These are phyloP conservation scores for Colletotrichum salicis DNA, from an alignment of 2,329 filamentous ascomycete species.

Conservation along the genomic window DNA sequence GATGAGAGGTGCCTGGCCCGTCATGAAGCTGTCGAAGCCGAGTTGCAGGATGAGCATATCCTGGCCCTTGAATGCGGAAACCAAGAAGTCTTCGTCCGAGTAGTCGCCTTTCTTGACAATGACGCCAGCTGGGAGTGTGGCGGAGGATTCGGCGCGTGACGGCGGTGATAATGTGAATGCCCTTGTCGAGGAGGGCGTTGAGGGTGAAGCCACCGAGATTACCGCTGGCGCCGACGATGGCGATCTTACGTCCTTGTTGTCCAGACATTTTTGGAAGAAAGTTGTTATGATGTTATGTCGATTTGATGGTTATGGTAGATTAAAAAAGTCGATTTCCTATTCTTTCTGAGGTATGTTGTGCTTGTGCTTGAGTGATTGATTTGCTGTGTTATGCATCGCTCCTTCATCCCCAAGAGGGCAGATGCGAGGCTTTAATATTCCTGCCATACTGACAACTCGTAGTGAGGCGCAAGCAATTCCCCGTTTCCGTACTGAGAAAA, in stretches of 20 bases:
- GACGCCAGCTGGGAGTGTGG: slow-evolving; percentile 52
- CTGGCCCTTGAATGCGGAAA: slow-evolving; percentile 44
- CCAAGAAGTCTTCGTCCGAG: slow-evolving; percentile 48
- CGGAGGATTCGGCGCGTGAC: slow-evolving; percentile 54
- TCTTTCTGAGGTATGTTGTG: too few species aligned
- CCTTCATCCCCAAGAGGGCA: background rate
- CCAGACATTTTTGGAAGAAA: background rate
- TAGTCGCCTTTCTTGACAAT: slow-evolving; percentile 57
- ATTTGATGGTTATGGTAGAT: background rate
- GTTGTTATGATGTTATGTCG: background rate
- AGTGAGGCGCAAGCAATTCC: background rate
- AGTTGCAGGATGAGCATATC: slow-evolving; percentile 44
- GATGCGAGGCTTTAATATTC: background rate
- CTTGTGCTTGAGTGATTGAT: background rate
- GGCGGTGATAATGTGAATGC: slow-evolving; percentile 60
- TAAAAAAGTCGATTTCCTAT: too few species aligned
- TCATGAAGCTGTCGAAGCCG: slow-evolving; percentile 41
- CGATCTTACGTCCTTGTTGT: slow-evolving; percentile 41
- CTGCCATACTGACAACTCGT: accelerated
- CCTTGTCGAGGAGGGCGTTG: slow-evolving; percentile 52
- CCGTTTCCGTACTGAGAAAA: background rate
- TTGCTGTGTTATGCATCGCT: background rate
- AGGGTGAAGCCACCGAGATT: slow-evolving; percentile 50
- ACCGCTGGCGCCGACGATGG: slow-evolving; percentile 48
- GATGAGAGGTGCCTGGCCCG: slow-evolving; percentile 58